Percentiles rank a stretch among this genome's conserved stretches.
phyloP scores from a whole-genome alignment of 2,329 filamentous ascomycete genomes.

The Aureobasidium sp. region DNA sequence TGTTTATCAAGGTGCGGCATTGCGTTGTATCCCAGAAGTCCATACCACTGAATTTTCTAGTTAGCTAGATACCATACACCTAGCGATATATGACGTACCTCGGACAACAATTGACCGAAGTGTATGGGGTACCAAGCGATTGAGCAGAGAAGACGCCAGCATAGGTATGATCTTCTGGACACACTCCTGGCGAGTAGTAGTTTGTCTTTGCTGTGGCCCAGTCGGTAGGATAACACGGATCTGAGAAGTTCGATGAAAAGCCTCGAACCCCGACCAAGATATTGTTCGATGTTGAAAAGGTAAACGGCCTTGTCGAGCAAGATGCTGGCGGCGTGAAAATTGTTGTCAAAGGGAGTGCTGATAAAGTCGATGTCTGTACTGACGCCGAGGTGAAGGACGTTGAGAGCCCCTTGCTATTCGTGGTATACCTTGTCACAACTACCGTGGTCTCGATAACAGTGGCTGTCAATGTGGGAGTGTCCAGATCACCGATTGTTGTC shows the following conservation, averaged over 20 bases:
- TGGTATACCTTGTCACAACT: not conserved
- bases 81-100: not conserved
- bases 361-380: not conserved
- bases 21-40: not conserved
- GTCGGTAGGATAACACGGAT: not conserved
- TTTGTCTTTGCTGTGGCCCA: not conserved
- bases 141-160: not conserved
- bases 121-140: not conserved
- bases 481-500: too few species aligned
- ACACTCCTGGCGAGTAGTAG: not conserved
- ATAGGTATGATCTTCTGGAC: not conserved
- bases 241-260: not conserved
- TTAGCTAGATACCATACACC: not conserved
- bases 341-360: not conserved
- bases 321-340: not conserved
- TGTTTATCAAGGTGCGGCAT: not conserved
- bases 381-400: not conserved
- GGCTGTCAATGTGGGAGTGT: too few species aligned
- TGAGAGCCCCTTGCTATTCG: not conserved
- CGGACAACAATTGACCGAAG: not conserved
- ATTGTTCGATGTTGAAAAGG: not conserved
- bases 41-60: not conserved
- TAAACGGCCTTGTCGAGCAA: not conserved
- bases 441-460: not conserved
- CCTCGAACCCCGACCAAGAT: not conserved